Evolutionary conservation across 2,329 filamentous ascomycete species (phyloP), one percentile per base, ranked within the genome.

Genomic region (Scedosporium dehoogii): DNA sequence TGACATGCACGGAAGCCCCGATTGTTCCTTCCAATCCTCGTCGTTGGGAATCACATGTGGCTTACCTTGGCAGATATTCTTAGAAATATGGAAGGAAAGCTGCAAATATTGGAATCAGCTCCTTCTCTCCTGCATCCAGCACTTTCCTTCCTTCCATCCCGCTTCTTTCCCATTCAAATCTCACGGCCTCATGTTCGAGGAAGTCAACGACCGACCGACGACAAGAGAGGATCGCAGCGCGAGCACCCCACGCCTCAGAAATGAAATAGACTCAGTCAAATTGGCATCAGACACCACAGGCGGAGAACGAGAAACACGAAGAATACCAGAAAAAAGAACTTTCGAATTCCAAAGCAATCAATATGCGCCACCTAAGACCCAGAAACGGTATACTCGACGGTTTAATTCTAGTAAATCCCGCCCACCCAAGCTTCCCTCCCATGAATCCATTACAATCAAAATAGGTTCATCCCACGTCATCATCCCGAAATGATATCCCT

Each of bases 361-460:
- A 53, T 25, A 53, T 53, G 48, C 48, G 48, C 48, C 48, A 21
- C 48, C 48, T 53, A 21, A 53, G 48, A 53, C 21, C 48, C 48
- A 18, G 21, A 53, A 21, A 53, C 10, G 23, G 48, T 53, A 25
- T 53, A 21, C 48, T 53, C 21, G 48, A 21, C 21, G 44, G 48
- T 53, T 53, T 18, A 53, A 21, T 53, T 53, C n/a, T 21, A 53
- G 29, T 33, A 33, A 53, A 21, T 53, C 23, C 18, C 6, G 23
- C 12, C 51, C 18, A 5, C 21, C 51, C 18, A 14, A 23, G 12
- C 18, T 12, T 55, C 18, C 51, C 51, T 23, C 18, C 51, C 18
- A 25, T 27, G 51, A 55, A 55, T 55, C 51, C 51, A 55, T 55
- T 55, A 55, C 51, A 55, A 29, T 55, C 18, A 55, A 55, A 55